phyloP scores from a whole-genome alignment of 2,329 filamentous ascomycete species.

The Aureobasidium sp. region DNA sequence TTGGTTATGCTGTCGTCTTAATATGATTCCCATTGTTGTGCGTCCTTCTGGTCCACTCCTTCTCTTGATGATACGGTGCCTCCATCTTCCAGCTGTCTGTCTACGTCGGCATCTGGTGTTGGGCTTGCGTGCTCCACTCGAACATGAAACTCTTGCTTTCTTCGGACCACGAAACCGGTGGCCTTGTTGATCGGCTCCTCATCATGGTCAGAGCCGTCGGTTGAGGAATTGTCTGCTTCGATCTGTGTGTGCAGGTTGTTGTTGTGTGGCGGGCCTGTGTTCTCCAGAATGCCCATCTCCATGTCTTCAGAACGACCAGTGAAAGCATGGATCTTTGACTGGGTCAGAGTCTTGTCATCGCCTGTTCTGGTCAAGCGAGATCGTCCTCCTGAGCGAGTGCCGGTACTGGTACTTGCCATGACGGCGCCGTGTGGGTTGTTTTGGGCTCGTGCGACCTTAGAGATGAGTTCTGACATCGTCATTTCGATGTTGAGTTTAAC shows the following conservation, averaged over 20 bases:
- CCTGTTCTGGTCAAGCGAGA: conserved; percentile 1
- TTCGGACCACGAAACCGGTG: not conserved
- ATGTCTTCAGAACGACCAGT: conserved; percentile 7
- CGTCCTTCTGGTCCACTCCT: not conserved
- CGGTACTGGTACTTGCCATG: not conserved
- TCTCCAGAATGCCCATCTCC: conserved; percentile 4
- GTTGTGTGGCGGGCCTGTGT: conserved; percentile 6
- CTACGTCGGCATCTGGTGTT: not conserved
- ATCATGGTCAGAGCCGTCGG: not conserved
- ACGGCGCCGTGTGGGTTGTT: conserved; percentile 2
- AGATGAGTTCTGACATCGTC: conserved; percentile 46
- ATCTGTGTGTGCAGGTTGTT: conserved; percentile 1
- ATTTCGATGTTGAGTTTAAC: conserved; percentile 48
- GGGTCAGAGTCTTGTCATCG: conserved; percentile 6
- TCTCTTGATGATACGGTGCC: not conserved
- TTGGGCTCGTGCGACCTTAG: conserved; percentile 28
- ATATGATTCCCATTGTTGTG: conserved; percentile 6
- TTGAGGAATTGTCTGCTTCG: not conserved
- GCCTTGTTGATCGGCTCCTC: not conserved
- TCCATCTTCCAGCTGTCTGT: not conserved
- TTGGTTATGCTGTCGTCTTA: not conserved
- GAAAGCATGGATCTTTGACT: conserved; percentile 7
- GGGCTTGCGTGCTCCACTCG: not conserved
- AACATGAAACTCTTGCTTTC: conserved; percentile 12
- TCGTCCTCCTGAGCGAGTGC: not conserved